Evolutionary conservation across 495 filamentous ascomycete species (phyloP), one percentile per base, ranked within the genome.

Genomic region (Penicillium paradoxum): DNA sequence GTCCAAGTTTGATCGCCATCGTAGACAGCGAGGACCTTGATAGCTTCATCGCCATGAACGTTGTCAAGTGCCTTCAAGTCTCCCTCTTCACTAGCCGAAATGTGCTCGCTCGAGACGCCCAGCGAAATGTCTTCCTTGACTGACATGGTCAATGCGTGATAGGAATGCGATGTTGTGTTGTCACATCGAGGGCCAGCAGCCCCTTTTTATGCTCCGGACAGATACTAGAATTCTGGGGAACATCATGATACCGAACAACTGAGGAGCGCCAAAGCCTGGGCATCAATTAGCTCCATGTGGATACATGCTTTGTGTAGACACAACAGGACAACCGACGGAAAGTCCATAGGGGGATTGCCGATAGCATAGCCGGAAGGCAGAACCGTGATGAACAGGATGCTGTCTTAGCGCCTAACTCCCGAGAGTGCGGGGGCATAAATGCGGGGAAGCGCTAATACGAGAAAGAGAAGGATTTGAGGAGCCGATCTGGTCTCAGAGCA

Each of bases 21-120:
- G 53, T 78, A 77, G 17, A 58, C 49, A 4, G 60, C 59, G 6
- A 66, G 54, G 2, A 78, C 69, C 48, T 70, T 72, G 47, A 78
- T 51, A 6, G 73, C 76, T 49, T 78, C 75, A 55, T 76, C 71
- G 33, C 63, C 65, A 54, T 77, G 73, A 13, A 72, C 44, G 1
- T 70, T 75, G 51, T 76, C 75, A 33, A 74, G 33, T 2, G 44
- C 54, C 3, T 53, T 42, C 14, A 25, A 9, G 13, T 25, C 36
- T 3, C 36, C 41, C 37, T 60, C 55, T 24, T 58, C 54, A 17
- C 45, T 21, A 19, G 51, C 32, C 1, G 41, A 46, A 11, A 49
- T 21, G n/a, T 57, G 25, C 14, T 36, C 33, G 14, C 13, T 36
- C 14, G 33, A 36, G 11, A 36, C 15, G 3, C 33, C 33, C 33